These are phyloP conservation scores for Talaromyces sp. DNA, from an alignment of 2,329 filamentous ascomycete species.

Conservation along the genomic window DNA sequence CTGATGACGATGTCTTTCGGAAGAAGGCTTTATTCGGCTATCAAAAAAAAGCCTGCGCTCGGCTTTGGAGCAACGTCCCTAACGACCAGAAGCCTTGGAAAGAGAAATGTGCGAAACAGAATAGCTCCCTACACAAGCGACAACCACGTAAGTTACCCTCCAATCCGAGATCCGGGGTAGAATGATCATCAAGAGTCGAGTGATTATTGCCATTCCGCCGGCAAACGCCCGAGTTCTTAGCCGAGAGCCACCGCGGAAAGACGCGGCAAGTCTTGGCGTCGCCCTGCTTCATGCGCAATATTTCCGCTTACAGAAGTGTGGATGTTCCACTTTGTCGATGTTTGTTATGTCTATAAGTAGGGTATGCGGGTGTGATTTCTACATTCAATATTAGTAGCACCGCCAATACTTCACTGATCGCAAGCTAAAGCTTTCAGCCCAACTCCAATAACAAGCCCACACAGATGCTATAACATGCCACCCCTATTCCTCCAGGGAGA, in stretches of 20 bases:
- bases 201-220: background rate
- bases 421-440: background rate
- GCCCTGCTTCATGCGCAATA: constrained; percentile 4
- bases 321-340: too few species aligned
- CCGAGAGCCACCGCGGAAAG: constrained; percentile 10
- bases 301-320: background rate
- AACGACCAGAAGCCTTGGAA: too few species aligned
- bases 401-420: background rate
- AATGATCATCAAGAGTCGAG: background rate
- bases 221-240: background rate
- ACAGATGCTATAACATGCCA: constrained; percentile 2
- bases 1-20: constrained; percentile 13
- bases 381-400: background rate
- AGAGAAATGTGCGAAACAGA: too few species aligned
- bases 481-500: background rate
- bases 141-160: background rate
- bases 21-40: constrained; percentile 13
- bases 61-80: background rate
- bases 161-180: background rate
- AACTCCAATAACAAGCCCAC: background rate
- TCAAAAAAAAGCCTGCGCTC: constrained; percentile 2
- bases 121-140: background rate
- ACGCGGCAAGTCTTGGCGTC: constrained; percentile 13
- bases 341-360: background rate
- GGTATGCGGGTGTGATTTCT: background rate